Evolutionary conservation across 1,284 basidiomycete genomes (phyloP), one percentile per base, ranked within the genome.

Genomic region (Cryptococcus sp.): DNA sequence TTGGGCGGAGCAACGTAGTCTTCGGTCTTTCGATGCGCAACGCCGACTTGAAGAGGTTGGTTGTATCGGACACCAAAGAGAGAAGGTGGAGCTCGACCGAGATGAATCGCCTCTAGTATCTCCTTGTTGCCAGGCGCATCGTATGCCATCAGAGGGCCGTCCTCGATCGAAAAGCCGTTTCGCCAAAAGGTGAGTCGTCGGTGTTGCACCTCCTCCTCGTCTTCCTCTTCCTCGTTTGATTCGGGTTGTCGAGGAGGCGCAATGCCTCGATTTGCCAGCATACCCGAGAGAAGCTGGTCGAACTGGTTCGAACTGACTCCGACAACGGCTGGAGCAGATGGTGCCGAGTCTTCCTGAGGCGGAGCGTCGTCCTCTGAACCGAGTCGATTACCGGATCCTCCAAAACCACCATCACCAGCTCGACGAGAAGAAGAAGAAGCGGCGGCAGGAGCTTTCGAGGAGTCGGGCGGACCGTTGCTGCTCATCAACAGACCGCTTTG

Each of bases 101-200:
- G 74, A 58, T 91, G 83, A 63, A 97, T 87, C 50, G 87, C 83
- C 1, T 78, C 77, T 3, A 98, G 77, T 16, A 89, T 77, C 51
- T 81, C 79, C 37, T 82, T 78, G 62, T 92, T 84, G 5, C 75
- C 78, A 0, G 91, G 88, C 57, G 92, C 83, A 49, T 89, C 86
- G 67, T 95, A 97, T 34, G 80, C 76, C 79, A 86, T 80, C 49
- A 97, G 76, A 33, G 85, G 83, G 2, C 92, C 91, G 58, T 93
- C 89, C 62, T 94, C 91, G 48, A 98, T 82, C 39, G 84, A 86
- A 74, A 97, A 97, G 0, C 94, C 94, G 57, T 97, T 82, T 31
- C 84, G 79, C 94, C 95, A 98, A 73, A 98, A 91, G 0, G 87
- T 94, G 32, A 97, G 76, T 48, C 83, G 79, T 11, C 94, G 83